phyloP scores from a whole-genome alignment of 306 rosid species.

The Arachis hypogaea region DNA sequence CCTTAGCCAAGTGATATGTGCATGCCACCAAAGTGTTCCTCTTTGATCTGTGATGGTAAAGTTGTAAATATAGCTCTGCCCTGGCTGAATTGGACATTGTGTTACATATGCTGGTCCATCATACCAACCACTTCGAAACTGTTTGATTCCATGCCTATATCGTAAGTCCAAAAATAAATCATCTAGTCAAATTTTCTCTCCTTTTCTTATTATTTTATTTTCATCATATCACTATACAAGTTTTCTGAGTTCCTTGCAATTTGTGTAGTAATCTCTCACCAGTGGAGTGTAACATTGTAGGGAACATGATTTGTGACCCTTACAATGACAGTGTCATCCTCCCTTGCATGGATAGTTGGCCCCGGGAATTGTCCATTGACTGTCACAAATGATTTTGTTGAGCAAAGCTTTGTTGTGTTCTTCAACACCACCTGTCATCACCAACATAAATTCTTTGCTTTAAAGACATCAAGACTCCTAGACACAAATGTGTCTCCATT shows the following conservation, averaged over 20 bases:
- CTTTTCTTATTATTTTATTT: background rate
- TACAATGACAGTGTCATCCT: constrained; percentile 65
- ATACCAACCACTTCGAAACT: constrained; percentile 62
- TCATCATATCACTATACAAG: background rate
- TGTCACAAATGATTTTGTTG: constrained; percentile 53
- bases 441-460: constrained; percentile 21
- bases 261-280: constrained; percentile 48
- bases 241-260: constrained; percentile 13
- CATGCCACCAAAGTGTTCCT: constrained; percentile 92
- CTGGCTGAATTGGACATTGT: constrained; percentile 76
- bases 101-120: constrained; percentile 85
- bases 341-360: constrained; percentile 73
- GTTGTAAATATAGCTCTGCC: constrained; percentile 63
- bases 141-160: constrained; percentile 79
- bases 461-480: constrained; percentile 1
- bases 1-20: constrained; percentile 78
- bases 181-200: constrained; percentile 3
- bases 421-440: constrained; percentile 63
- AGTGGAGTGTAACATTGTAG: constrained; percentile 67
- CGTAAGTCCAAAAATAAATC: constrained; percentile 9
- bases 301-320: constrained; percentile 68
- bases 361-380: constrained; percentile 75
- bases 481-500: background rate
- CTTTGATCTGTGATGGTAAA: constrained; percentile 71
- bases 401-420: constrained; percentile 64